Evolutionary conservation across 2,329 filamentous ascomycete species (phyloP).

Genomic region (Dendryphion nanum): DNA sequence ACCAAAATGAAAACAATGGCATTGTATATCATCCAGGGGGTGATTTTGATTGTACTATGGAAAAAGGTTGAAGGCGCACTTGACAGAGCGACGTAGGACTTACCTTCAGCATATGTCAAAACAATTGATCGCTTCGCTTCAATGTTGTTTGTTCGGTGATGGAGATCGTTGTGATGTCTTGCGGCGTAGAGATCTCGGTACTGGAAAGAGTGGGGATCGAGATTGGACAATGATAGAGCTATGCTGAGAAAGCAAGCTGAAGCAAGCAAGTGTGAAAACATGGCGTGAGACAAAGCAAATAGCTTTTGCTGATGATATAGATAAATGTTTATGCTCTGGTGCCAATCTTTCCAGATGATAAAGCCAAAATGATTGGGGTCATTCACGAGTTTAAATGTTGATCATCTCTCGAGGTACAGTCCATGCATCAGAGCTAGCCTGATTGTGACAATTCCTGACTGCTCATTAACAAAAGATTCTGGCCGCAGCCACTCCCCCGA

Average conservation of each 20-base stretch:
- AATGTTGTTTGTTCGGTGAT: slow-evolving; percentile 1
- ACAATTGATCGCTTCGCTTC: background rate
- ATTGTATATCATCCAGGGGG: no score
- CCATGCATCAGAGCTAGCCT: no score
- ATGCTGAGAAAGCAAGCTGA: background rate
- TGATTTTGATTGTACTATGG: no score
- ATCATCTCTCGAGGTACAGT: no score
- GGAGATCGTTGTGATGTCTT: slow-evolving; percentile 1
- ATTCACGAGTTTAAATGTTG: no score
- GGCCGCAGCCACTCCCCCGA: no score
- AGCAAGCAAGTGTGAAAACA: background rate
- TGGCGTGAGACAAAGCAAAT: background rate
- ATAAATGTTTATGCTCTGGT: background rate
- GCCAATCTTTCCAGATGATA: background rate
- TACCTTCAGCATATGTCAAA: slow-evolving; percentile 5
- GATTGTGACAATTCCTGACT: no score
- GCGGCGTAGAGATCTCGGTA: slow-evolving; percentile 3
- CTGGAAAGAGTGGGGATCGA: background rate
- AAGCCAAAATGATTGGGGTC: background rate
- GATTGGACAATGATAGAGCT: slow-evolving; percentile 1
- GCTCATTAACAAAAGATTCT: no score
- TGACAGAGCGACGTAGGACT: background rate
- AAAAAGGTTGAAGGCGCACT: no score
- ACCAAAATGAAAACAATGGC: no score
- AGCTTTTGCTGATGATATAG: background rate